Percentiles rank a stretch among this genome's conserved stretches.
phyloP scores from a whole-genome alignment of 225 moss, liverwort and hornwort genomes.

The Sphagnum tenellum region DNA sequence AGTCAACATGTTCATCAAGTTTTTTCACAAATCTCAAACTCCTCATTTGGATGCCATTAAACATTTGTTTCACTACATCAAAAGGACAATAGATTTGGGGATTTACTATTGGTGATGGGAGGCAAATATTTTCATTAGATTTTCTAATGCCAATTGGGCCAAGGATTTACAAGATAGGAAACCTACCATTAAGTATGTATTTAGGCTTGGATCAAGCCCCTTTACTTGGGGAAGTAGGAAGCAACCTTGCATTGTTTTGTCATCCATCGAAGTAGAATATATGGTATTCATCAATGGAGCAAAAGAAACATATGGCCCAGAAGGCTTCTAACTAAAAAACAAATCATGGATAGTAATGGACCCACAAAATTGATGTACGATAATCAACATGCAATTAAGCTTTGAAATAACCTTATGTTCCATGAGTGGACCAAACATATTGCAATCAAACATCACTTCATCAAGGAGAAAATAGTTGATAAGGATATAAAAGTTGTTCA shows the following conservation, averaged over 20 bases:
- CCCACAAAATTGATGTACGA: neutral
- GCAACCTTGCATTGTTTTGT: neutral
- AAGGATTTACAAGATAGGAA: neutral
- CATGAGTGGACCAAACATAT: neutral
- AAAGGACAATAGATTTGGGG: neutral
- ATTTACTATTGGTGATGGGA: neutral
- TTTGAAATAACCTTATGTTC: neutral
- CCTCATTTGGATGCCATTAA: neutral
- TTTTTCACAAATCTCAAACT: neutral
- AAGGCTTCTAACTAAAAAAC: neutral
- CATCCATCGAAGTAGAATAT: neutral
- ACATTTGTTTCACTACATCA: neutral
- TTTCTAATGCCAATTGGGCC: neutral
- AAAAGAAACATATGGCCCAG: neutral
- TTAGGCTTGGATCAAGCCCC: too few species aligned
- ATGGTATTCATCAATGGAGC: neutral
- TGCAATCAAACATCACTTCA: neutral
- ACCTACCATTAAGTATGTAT: neutral
- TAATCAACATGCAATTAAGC: neutral
- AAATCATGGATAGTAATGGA: too few species aligned
- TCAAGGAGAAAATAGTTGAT: neutral
- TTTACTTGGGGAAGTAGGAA: neutral
- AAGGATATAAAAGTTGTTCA: neutral
- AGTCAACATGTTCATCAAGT: neutral
- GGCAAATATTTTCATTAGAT: neutral